Conservation (phyloP, 164 flowering plant genomes). For the Liquidambar formosana region DNA sequence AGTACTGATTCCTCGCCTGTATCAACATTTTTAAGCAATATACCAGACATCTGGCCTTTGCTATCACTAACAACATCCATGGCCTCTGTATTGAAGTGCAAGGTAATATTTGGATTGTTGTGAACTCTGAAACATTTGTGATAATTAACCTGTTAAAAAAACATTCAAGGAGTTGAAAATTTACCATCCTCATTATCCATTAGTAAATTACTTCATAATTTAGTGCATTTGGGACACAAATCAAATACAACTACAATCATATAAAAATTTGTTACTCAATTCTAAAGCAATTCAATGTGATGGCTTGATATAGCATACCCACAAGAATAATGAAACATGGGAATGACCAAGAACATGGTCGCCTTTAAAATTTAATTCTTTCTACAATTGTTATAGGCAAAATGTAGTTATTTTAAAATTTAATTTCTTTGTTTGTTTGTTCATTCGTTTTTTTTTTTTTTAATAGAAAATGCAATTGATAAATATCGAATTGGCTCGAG, state of each 20-base stretch:
- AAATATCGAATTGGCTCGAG: too few species aligned
- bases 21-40: slow-evolving; percentile 60
- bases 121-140: slow-evolving; percentile 99
- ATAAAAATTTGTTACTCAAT: neutral
- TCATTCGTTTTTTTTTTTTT: too few species aligned
- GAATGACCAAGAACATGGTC: too few species aligned
- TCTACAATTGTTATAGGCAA: too few species aligned
- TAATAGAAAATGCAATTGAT: too few species aligned
- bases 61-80: slow-evolving; percentile 86
- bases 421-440: too few species aligned
- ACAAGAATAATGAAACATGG: too few species aligned
- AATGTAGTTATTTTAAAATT: too few species aligned
- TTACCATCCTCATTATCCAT: slow-evolving; percentile 41
- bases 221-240: too few species aligned
- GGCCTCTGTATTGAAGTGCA: slow-evolving; percentile 94
- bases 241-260: neutral
- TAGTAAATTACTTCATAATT: slow-evolving; percentile 25
- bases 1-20: slow-evolving; percentile 80
- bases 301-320: too few species aligned
- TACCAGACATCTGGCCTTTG: slow-evolving; percentile 97
- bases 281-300: too few species aligned
- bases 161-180: slow-evolving; percentile 92
- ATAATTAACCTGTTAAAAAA: slow-evolving; percentile 99
- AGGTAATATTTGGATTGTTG: slow-evolving; percentile 94
- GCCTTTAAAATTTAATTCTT: too few species aligned